phyloP scores from a whole-genome alignment of 2,329 filamentous ascomycete species.

The Clarireedia monteithiana region DNA sequence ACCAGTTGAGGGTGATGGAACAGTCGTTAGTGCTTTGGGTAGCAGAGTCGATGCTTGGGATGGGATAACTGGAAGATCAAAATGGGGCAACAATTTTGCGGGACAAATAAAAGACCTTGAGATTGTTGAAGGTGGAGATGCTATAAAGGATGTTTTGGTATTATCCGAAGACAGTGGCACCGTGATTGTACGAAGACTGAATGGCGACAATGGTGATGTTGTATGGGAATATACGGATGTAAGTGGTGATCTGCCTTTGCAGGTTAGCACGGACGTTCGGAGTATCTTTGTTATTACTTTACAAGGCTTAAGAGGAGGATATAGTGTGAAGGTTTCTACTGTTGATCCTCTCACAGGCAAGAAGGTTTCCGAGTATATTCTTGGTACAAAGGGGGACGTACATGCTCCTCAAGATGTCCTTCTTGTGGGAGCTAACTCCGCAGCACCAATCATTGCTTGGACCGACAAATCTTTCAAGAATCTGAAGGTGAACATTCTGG shows the following conservation, averaged over 20 bases:
- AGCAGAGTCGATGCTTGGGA: constrained; percentile 72
- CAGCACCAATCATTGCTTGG: constrained; percentile 69
- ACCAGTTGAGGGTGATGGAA: constrained; percentile 71
- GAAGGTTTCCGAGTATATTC: constrained; percentile 60
- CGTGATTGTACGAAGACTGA: constrained; percentile 60
- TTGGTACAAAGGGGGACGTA: constrained; percentile 71
- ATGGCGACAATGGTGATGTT: constrained; percentile 62
- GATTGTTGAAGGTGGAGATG: constrained; percentile 54
- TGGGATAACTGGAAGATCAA: constrained; percentile 68
- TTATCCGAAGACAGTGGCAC: constrained; percentile 51
- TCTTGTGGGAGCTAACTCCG: constrained; percentile 69
- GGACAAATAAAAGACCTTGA: constrained; percentile 63
- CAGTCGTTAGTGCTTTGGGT: constrained; percentile 66
- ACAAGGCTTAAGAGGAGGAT: constrained; percentile 60
- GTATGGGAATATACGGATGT: constrained; percentile 72
- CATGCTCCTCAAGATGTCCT: constrained; percentile 56
- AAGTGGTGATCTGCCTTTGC: constrained; percentile 64
- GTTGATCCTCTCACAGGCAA: constrained; percentile 68
- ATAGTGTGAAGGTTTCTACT: constrained; percentile 67
- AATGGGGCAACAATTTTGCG: constrained; percentile 61
- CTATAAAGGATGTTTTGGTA: constrained; percentile 63
- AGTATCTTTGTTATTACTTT: constrained; percentile 71
- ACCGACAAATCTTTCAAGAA: constrained; percentile 53
- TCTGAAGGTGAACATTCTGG: constrained; percentile 65
- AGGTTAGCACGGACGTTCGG: constrained; percentile 61